Evolutionary conservation across 768 basidiomycete genomes (phyloP).

Genomic region (Pisolithus orientalis): DNA sequence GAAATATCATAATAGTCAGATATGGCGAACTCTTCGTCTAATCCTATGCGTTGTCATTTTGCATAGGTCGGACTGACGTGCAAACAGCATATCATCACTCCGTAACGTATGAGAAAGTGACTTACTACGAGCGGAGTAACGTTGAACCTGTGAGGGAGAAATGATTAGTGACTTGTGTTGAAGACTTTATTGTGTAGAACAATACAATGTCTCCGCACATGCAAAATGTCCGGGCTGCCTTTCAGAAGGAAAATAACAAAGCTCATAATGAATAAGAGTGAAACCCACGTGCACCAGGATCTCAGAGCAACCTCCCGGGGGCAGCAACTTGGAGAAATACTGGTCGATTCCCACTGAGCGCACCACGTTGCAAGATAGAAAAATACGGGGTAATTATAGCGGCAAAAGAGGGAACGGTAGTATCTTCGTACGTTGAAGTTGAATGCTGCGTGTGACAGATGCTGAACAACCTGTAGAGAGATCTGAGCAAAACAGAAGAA

Average conservation of each 20-base stretch:
- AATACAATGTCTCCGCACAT: background rate
- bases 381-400: background rate
- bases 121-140: slow-evolving; percentile 12
- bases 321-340: background rate
- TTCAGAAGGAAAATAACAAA: background rate
- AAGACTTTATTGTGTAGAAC: background rate
- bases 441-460: background rate
- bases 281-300: background rate
- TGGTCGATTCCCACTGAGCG: background rate
- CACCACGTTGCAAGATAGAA: too few species aligned
- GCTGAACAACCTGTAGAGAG: background rate
- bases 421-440: background rate
- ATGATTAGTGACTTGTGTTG: background rate
- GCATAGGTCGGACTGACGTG: slow-evolving; percentile 53
- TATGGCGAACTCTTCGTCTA: slow-evolving; percentile 38
- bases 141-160: background rate
- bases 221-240: background rate
- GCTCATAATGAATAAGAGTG: background rate
- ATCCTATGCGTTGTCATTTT: slow-evolving; percentile 19
- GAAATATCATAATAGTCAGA: slow-evolving; percentile 30
- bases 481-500: background rate
- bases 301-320: background rate
- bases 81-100: slow-evolving; percentile 50
- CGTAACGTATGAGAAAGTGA: background rate
- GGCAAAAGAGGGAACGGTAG: background rate